Percentiles rank a stretch among this genome's conserved stretches.
phyloP scores from a whole-genome alignment of 2,329 filamentous ascomycete species.

The Neurospora sp. region DNA sequence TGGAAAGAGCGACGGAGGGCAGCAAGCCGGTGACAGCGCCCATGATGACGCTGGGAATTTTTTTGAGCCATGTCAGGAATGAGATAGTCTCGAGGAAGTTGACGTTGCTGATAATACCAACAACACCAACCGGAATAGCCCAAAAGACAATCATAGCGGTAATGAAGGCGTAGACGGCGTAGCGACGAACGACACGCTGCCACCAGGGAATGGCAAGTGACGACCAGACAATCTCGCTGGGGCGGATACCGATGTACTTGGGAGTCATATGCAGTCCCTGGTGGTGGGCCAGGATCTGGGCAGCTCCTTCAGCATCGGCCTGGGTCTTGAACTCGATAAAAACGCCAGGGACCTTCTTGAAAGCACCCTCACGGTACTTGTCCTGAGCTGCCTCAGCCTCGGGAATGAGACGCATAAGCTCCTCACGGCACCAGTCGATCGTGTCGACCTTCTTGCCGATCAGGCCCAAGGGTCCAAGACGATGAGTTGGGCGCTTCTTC shows the following conservation, averaged over 20 bases:
- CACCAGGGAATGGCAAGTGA: constrained; percentile 80
- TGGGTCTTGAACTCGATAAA: constrained; percentile 87
- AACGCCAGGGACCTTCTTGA: constrained; percentile 60
- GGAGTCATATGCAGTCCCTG: constrained; percentile 79
- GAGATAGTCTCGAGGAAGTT: constrained; percentile 53
- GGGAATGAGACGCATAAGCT: constrained; percentile 66
- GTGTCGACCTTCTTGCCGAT: constrained; percentile 88
- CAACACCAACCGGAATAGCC: constrained; percentile 63
- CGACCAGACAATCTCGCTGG: constrained; percentile 78
- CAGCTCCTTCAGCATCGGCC: constrained; percentile 75
- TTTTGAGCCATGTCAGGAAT: constrained; percentile 62
- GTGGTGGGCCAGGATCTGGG: constrained; percentile 80
- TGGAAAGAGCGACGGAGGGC: constrained; percentile 66
- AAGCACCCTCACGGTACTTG: constrained; percentile 55
- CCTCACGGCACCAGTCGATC: constrained; percentile 76
- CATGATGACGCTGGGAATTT: constrained; percentile 60
- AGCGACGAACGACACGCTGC: constrained; percentile 67
- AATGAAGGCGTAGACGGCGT: constrained; percentile 62
- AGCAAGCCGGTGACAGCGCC: constrained; percentile 80
- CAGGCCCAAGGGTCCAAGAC: constrained; percentile 55
- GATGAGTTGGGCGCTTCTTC: constrained; percentile 69
- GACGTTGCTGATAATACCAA: constrained; percentile 82
- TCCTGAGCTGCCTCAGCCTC: constrained; percentile 60
- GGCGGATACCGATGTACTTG: constrained; percentile 73
- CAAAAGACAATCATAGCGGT: constrained; percentile 79